Base-by-base conservation (phyloP, 345 rosid species). In the Salix udensis region DNA sequence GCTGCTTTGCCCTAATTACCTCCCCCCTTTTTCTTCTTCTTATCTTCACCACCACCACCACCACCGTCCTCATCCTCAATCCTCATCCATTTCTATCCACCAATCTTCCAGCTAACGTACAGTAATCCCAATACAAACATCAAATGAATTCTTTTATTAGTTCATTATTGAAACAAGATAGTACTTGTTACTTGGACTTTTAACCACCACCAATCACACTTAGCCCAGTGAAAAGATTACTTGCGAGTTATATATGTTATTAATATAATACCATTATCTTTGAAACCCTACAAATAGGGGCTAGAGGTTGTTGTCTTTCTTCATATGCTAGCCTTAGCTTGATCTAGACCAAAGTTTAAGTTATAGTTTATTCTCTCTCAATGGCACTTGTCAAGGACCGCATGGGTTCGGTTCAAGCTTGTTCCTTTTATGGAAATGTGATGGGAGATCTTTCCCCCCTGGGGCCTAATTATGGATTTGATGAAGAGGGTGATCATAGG, bases 331-430 rank as follows among this genome's bases (percentile, higher is more conserved):
- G 60, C 15, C 40, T 46, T 37, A 19, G 42, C 42, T 42, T 79
- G 60, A 68, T 34, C 79, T 69, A 71, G 53, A 71, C 30, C 55
- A 15, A 53, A 75, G 71, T 6, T 52, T 66, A 36, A 14, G 5
- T 15, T 68, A 6, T 62, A 16, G 36, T 61, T 76, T 13, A 24
- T 65, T 74, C 71, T 21, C 66, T 83, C 70, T 55, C 66, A 73
- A 87, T 91, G 92, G 87, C 91, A 82, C 87, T 83, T 78, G 83
- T 84, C 79, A 81, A 83, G 65, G 82, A 79, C 36, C 75, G 39
- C 48, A 44, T 69, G 65, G 72, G 68, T 65, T 71, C 70, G 11
- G 53, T 79, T 74, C 81, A 78, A 78, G 14, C 80, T 66, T 82
- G 83, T 68, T 67, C 81, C 68, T 74, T 76, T 60, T 64, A 14